Conservation (phyloP, 2,329 filamentous ascomycete genomes). For the Cercospora janseana region DNA sequence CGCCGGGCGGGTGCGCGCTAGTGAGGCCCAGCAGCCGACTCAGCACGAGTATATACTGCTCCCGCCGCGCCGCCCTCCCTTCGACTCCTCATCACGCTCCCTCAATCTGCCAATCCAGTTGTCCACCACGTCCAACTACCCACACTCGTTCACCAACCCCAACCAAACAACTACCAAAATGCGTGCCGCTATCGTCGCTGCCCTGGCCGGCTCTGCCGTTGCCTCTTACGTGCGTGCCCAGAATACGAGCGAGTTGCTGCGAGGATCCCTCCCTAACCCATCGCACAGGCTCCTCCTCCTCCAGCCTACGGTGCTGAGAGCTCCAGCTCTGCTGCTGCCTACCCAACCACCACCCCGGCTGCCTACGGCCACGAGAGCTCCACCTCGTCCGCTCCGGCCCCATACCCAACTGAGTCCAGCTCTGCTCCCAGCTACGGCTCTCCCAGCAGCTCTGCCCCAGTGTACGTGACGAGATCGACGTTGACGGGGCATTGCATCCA, state of each 20-base stretch:
- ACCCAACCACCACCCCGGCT: neutral
- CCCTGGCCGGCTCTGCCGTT: slow-evolving; percentile 42
- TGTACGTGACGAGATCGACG: too few relatives aligned
- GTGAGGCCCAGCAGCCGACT: neutral
- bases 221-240: slow-evolving; percentile 31
- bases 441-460: too few relatives aligned
- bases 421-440: too few relatives aligned
- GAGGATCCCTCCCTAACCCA: neutral
- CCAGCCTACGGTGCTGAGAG: slow-evolving; percentile 7
- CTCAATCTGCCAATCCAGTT: slow-evolving; percentile 11
- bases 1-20: neutral
- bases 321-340: slow-evolving; percentile 2
- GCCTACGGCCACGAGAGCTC: neutral
- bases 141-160: slow-evolving; percentile 18
- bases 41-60: slow-evolving; percentile 9
- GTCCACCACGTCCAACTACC: slow-evolving; percentile 17
- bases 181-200: slow-evolving; percentile 40
- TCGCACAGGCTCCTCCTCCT: neutral
- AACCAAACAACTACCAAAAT: slow-evolving; percentile 35
- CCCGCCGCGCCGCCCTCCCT: slow-evolving; percentile 1
- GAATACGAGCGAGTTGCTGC: too few relatives aligned
- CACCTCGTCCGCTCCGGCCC: slow-evolving; percentile 19
- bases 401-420: slow-evolving; percentile 19
- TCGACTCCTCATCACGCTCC: slow-evolving; percentile 10
- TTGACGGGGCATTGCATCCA: too few relatives aligned